Evolutionary conservation across 768 basidiomycete genomes (phyloP), one percentile per base, ranked within the genome.

Genomic region (Fibroporia radiculosa): DNA sequence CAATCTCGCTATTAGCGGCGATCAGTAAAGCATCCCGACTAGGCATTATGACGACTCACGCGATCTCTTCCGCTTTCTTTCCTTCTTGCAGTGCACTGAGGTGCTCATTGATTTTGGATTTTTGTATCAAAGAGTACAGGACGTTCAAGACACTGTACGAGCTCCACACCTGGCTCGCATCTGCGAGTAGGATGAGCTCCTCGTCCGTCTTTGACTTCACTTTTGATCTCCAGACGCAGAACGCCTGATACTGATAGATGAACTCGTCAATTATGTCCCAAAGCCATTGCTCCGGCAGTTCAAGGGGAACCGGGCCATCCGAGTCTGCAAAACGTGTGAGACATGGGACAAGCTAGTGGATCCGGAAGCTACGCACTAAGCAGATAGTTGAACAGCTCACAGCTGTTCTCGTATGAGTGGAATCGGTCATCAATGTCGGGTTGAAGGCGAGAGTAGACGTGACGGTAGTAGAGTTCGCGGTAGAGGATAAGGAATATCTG

Each of bases 91-190:
- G 77, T 6, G 95, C 93, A 48, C 70, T 61, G 48, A 99, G 81
- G 65, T 93, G 89, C 62, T 97, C 93, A 64, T 93, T 92, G 65
- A 93, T 88, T 63, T 82, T 83, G 4, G 87, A 90, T 66, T 98
- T 98, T 76, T 98, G 95, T 52, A 99, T 93, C 55, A 99, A 76
- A 16, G 93, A 97, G 70, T 99, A 99, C 22, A 99, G 75, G 29
- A 99, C 95, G 67, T 99, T 98, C 56, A 99, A 75, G 22, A 98
- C 95, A 51, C 88, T 93, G 71, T 99, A 99, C 40, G 92, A 95
- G 56, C 86, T 92, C 96, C 96, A 99, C 46, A 93, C 77, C 51
- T 87, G 65, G 62, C 78, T 78, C 31, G 80, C 82, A 29, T 92
- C 89, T 3, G 76, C 80, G 19, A 98, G 74, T 72, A 92, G 74